Evolutionary conservation across 2,329 filamentous ascomycete genomes (phyloP), one percentile per base, ranked within the genome.

Genomic region (Mollisiaceae sp.): DNA sequence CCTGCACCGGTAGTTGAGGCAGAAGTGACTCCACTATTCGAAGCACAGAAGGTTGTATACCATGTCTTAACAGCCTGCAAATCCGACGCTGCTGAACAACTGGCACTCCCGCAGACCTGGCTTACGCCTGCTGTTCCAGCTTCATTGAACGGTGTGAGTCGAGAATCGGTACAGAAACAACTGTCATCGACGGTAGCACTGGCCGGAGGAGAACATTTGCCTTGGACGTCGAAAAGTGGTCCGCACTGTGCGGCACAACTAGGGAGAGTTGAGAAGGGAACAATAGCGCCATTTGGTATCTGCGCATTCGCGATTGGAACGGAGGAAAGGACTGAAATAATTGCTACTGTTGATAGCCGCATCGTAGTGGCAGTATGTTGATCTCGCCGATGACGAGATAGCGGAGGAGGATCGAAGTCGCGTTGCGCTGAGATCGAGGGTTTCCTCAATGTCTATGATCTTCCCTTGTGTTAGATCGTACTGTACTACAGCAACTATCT

Each of bases 131-230:
- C 78, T 4, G 84, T 82, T 39, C 82, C 84, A 12, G 80, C 79
- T 38, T 85, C 84, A 12, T 67, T 50, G 63, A 93, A 87, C 9
- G 82, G 77, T 4, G 82, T 79, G 2, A 95, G 82, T 24, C 83
- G 79, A 14, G 81, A 69, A 59, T 90, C 87, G 71, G 83, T 80
- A 79, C 93, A 97, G 80, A 96, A 93, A 79, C 93, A 96, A 41
- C 82, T 81, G 60, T 86, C 82, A 76, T 90, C 92, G 52, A 82
- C 84, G 22, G 77, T 73, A 5, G 83, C 77, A 3, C 78, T 81
- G 27, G 79, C 82, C 4, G 85, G 85, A 3, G 90, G 89, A 1
- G 90, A 83, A 77, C 93, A 96, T 67, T 82, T 86, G 55, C 84
- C 85, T 74, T 93, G 91, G 65, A 91, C 92, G 77, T 91, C 85